Conservation (phyloP, 352 stramenopile species). For the Nothophytophthora sp. region DNA sequence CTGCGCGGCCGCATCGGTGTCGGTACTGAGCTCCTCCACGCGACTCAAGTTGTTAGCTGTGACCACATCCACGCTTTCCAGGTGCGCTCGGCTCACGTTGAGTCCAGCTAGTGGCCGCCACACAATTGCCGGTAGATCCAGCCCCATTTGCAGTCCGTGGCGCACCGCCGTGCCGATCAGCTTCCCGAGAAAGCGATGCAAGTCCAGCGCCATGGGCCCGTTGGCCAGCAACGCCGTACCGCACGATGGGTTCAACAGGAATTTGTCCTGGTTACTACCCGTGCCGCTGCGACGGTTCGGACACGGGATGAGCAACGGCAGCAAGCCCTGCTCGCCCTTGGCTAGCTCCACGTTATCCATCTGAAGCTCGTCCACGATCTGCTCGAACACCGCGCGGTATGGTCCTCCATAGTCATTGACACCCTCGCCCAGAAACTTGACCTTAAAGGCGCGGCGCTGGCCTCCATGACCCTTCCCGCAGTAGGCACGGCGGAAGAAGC, state of each 20-base stretch:
- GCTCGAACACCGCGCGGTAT: conserved; percentile 98
- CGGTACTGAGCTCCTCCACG: conserved; percentile 54
- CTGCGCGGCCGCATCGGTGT: conserved; percentile 20
- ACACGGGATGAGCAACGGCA: conserved; percentile 89
- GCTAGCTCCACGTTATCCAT: conserved; percentile 88
- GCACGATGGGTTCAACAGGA: conserved; percentile 87
- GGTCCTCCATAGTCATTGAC: conserved; percentile 99
- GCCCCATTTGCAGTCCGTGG: conserved; percentile 95
- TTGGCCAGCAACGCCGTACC: conserved; percentile 80
- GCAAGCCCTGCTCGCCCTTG: conserved; percentile 83
- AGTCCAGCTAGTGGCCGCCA: conserved; percentile 86
- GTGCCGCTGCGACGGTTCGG: conserved; percentile 86
- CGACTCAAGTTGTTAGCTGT: conserved; percentile 64
- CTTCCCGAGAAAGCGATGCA: conserved; percentile 96
- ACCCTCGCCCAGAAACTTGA: conserved; percentile 99
- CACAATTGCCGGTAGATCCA: conserved; percentile 87
- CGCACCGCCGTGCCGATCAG: conserved; percentile 95
- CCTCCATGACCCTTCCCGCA: conserved; percentile 97
- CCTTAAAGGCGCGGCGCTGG: conserved; percentile 98
- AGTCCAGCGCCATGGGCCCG: conserved; percentile 91
- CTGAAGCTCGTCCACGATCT: conserved; percentile 95
- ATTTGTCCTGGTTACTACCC: conserved; percentile 93
- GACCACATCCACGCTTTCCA: conserved; percentile 83
- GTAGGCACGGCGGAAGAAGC: conserved; percentile 95
- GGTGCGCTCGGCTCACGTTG: conserved; percentile 68